Percentiles rank a stretch among this genome's conserved stretches.
Evolutionary conservation across 495 filamentous ascomycete genomes (phyloP).

Genomic region (Chaetomidium leptoderma): DNA sequence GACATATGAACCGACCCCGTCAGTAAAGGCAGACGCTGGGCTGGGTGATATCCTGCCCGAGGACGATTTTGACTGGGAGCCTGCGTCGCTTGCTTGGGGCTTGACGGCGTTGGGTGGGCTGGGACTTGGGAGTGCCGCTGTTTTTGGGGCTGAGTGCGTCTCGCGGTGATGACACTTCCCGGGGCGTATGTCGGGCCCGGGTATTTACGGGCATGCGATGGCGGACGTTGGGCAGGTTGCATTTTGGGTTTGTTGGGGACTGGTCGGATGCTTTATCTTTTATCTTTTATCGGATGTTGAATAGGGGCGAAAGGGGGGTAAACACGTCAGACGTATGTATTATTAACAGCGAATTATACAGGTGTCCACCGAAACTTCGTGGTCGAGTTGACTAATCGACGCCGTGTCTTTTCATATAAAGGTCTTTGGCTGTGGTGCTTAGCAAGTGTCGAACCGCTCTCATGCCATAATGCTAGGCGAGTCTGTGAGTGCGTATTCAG

Average conservation of each 20-base stretch:
- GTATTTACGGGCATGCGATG: background rate
- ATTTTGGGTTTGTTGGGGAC: background rate
- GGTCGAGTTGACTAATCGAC: too few relatives aligned
- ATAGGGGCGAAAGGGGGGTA: too few relatives aligned
- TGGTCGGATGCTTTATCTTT: background rate
- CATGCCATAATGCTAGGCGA: too few relatives aligned
- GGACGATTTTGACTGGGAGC: conserved; percentile 44
- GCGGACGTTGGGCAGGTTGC: background rate
- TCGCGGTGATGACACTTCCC: conserved; percentile 33
- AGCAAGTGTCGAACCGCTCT: too few relatives aligned
- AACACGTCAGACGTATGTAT: too few relatives aligned
- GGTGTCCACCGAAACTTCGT: too few relatives aligned
- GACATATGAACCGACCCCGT: conserved; percentile 31
- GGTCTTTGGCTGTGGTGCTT: too few relatives aligned
- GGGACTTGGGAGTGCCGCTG: conserved; percentile 38
- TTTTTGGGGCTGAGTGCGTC: conserved; percentile 44
- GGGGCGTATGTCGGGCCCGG: background rate
- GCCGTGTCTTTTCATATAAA: too few relatives aligned
- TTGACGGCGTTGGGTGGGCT: conserved; percentile 40
- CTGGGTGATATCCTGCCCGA: conserved; percentile 34
- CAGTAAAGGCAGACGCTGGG: conserved; percentile 17
- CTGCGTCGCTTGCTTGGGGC: conserved; percentile 43
- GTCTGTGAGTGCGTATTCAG: too few relatives aligned
- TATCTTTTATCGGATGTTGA: too few relatives aligned
- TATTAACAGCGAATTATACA: too few relatives aligned